Evolutionary conservation across 768 basidiomycete genomes (phyloP).

Genomic region (Suillus brevipes): DNA sequence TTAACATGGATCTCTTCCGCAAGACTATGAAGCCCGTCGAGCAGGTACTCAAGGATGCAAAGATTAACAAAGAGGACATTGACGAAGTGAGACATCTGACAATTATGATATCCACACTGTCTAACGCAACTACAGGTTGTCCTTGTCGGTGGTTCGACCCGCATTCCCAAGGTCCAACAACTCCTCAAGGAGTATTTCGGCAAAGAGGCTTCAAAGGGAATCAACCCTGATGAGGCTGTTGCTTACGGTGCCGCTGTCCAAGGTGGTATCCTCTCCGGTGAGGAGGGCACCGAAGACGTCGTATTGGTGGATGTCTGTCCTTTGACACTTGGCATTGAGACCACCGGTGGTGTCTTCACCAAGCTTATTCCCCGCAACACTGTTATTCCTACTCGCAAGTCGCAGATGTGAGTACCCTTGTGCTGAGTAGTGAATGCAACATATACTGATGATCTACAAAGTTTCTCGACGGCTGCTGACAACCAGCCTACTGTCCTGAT

Average conservation of each 20-base stretch:
- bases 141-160: constrained; percentile 96
- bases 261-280: constrained; percentile 96
- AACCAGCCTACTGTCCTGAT: constrained; percentile 95
- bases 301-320: constrained; percentile 97
- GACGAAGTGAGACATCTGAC: constrained; percentile 60
- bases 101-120: not conserved
- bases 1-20: constrained; percentile 98
- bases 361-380: constrained; percentile 98
- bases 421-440: constrained; percentile 1
- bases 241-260: constrained; percentile 99
- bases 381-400: constrained; percentile 96
- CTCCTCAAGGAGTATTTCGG: constrained; percentile 98
- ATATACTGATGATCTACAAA: constrained; percentile 16
- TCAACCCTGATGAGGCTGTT: constrained; percentile 99
- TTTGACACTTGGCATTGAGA: constrained; percentile 98
- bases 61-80: constrained; percentile 96
- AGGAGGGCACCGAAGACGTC: constrained; percentile 85
- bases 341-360: constrained; percentile 97
- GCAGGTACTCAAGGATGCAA: constrained; percentile 97
- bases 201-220: constrained; percentile 97
- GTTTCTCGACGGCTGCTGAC: constrained; percentile 82
- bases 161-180: constrained; percentile 99
- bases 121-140: constrained; percentile 51
- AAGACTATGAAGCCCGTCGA: constrained; percentile 99
- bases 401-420: constrained; percentile 66